A percentile compares a stretch with the other conserved stretches of the same genome.
phyloP scores from a whole-genome alignment of 306 rosid genomes.

The Trifolium dubium region DNA sequence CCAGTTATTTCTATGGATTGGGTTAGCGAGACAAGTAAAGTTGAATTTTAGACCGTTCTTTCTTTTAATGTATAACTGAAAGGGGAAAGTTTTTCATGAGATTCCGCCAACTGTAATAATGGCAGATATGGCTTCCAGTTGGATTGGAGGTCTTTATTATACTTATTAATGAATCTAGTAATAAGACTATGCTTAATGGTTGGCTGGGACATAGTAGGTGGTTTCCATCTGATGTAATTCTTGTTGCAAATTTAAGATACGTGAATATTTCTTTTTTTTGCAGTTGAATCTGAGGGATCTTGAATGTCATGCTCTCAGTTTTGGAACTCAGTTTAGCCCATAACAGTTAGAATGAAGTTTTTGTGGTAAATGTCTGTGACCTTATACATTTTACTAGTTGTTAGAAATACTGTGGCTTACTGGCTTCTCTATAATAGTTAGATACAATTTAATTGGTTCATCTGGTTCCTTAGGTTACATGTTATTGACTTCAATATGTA shows the following conservation, averaged over 20 bases:
- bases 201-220: not conserved
- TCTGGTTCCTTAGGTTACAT: conserved; percentile 15
- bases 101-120: conserved; percentile 1
- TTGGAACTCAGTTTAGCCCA: conserved; percentile 67
- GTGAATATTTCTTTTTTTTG: conserved; percentile 38
- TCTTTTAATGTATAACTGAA: not conserved
- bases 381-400: not conserved
- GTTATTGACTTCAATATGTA: conserved; percentile 1
- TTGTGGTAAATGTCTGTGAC: conserved; percentile 36
- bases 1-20: not conserved
- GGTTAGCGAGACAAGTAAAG: not conserved
- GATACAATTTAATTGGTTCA: not conserved
- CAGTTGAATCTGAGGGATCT: conserved; percentile 88
- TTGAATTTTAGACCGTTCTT: not conserved
- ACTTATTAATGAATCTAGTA: conserved; percentile 29
- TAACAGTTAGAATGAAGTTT: conserved; percentile 39
- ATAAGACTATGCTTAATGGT: conserved; percentile 10
- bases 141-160: not conserved
- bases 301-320: conserved; percentile 80
- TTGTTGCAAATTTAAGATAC: conserved; percentile 23
- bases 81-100: not conserved
- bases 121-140: conserved; percentile 5
- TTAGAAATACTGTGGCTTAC: not conserved
- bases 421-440: conserved; percentile 11
- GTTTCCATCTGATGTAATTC: conserved; percentile 25